A percentile compares a stretch with the other conserved stretches of the same genome.
phyloP scores from a whole-genome alignment of 2,329 filamentous ascomycete species.

The Leptographium wingfieldii region DNA sequence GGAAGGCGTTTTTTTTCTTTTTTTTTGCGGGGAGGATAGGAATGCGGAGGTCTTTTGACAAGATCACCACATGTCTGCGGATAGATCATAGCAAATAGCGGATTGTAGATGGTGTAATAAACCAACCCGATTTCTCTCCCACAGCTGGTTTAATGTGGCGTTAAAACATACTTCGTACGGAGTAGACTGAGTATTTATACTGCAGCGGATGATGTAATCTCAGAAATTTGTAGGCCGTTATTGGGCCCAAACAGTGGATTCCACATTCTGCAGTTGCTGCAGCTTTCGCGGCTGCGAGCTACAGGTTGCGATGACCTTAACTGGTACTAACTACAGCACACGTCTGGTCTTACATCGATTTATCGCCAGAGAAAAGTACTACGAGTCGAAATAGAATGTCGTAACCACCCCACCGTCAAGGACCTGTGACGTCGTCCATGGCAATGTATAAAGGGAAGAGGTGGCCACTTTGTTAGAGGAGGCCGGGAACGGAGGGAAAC shows the following conservation, averaged over 20 bases:
- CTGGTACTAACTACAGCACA: no score
- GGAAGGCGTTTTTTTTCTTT: neutral
- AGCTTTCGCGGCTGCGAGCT: no score
- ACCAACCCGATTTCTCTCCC: neutral
- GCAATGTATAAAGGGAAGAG: conserved; percentile 31
- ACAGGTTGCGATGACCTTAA: no score
- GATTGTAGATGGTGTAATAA: neutral
- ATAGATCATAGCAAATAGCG: neutral
- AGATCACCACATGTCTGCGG: neutral
- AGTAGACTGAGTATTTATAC: no score
- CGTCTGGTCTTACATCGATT: no score
- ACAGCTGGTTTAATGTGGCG: no score
- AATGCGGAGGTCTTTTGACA: neutral
- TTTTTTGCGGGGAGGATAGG: neutral
- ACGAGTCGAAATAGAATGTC: conserved; percentile 21
- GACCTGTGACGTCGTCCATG: conserved; percentile 28
- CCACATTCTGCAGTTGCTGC: no score
- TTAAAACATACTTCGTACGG: no score
- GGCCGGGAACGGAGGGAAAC: conserved; percentile 45
- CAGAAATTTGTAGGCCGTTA: no score
- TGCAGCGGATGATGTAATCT: no score
- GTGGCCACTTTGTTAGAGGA: conserved; percentile 32
- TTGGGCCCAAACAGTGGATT: no score
- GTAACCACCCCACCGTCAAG: conserved; percentile 40
- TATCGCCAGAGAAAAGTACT: neutral